A percentile compares a stretch with the other conserved stretches of the same genome.
These are phyloP conservation scores for Verticillium nonalfalfae DNA, from an alignment of 2,329 filamentous ascomycete species.

Conservation along the genomic window DNA sequence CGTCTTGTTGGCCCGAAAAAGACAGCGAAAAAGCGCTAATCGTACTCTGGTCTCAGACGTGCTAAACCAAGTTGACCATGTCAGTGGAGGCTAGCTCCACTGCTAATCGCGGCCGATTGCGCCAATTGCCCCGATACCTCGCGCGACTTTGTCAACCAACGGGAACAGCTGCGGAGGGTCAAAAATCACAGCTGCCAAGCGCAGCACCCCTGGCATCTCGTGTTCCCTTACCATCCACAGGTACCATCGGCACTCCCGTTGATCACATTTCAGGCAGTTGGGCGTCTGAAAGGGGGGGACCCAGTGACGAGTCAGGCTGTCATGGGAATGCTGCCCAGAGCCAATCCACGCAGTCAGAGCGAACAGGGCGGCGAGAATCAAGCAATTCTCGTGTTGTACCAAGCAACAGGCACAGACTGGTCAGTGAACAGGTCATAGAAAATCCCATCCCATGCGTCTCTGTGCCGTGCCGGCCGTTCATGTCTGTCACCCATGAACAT, in stretches of 20 bases:
- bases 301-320: not conserved
- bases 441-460: not conserved
- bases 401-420: too few relatives aligned
- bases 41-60: not conserved
- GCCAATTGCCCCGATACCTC: not conserved
- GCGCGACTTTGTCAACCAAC: too few relatives aligned
- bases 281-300: too few relatives aligned
- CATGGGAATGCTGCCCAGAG: not conserved
- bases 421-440: not conserved
- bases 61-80: not conserved
- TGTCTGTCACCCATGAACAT: not conserved
- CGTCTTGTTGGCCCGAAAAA: not conserved
- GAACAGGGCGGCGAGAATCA: too few relatives aligned
- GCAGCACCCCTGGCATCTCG: not conserved
- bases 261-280: not conserved
- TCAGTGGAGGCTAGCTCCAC: not conserved
- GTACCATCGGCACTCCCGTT: not conserved
- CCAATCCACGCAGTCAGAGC: not conserved
- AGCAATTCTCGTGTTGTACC: too few relatives aligned
- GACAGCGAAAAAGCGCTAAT: not conserved
- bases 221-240: not conserved
- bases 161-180: too few relatives aligned
- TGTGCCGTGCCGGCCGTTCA: not conserved
- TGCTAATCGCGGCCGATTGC: not conserved
- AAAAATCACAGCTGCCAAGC: not conserved